phyloP scores from a whole-genome alignment of 495 filamentous ascomycete species.

The Neurospora tetrasperma region DNA sequence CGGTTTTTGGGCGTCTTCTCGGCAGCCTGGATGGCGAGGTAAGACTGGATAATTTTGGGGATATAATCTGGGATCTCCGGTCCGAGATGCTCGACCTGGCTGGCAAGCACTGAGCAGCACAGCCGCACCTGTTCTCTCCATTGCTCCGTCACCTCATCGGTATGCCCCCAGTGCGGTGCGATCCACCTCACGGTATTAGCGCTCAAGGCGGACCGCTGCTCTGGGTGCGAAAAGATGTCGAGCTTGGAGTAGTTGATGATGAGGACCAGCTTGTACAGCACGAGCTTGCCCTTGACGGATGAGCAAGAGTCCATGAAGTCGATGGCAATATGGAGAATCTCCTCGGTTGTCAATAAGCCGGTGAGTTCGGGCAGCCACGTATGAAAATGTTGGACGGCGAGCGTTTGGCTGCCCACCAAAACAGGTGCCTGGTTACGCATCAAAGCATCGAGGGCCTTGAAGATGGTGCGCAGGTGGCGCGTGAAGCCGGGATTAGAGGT shows the following conservation, averaged over 20 bases:
- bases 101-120: constrained; percentile 81
- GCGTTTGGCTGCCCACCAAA: constrained; percentile 83
- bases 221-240: constrained; percentile 64
- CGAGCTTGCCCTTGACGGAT: constrained; percentile 78
- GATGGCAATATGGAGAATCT: constrained; percentile 84
- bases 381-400: constrained; percentile 95
- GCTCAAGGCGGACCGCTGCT: constrained; percentile 61
- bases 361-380: constrained; percentile 87
- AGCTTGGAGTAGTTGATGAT: constrained; percentile 81
- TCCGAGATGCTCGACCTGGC: constrained; percentile 67
- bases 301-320: constrained; percentile 90
- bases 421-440: constrained; percentile 81
- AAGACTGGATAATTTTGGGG: constrained; percentile 83
- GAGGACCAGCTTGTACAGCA: constrained; percentile 87
- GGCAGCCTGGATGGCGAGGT: constrained; percentile 58
- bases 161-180: constrained; percentile 84
- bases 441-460: constrained; percentile 75
- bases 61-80: constrained; percentile 77
- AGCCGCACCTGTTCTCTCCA: constrained; percentile 90
- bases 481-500: constrained; percentile 66
- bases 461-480: constrained; percentile 73
- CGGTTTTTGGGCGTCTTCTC: constrained; percentile 54
- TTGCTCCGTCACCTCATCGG: constrained; percentile 61
- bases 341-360: constrained; percentile 62
- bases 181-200: constrained; percentile 85